Evolutionary conservation across 768 basidiomycete species (phyloP).

Genomic region (Ramaria sp.): DNA sequence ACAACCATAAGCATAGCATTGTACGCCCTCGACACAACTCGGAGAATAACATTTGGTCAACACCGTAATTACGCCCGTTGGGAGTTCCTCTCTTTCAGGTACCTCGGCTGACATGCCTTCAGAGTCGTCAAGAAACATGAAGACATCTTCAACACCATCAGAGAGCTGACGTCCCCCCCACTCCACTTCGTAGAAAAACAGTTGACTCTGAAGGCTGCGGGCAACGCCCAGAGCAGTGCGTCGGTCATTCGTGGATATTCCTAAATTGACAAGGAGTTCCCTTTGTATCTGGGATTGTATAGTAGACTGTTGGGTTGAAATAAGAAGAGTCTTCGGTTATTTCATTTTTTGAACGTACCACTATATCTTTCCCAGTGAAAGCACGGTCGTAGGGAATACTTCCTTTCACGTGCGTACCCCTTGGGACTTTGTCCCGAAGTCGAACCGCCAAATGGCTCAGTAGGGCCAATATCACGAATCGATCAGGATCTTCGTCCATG

Average conservation of each 20-base stretch:
- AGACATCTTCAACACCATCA: slow-evolving; percentile 88
- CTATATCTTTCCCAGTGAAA: slow-evolving; percentile 92
- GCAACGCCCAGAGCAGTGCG: slow-evolving; percentile 81
- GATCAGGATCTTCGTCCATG: slow-evolving; percentile 56
- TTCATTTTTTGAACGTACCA: slow-evolving; percentile 41
- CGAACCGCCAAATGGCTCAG: slow-evolving; percentile 84
- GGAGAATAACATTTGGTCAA: slow-evolving; percentile 87
- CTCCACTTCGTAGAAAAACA: slow-evolving; percentile 96
- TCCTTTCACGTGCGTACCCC: slow-evolving; percentile 82
- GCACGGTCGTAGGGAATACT: slow-evolving; percentile 83
- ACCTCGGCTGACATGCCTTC: slow-evolving; percentile 52
- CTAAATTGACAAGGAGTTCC: slow-evolving; percentile 68
- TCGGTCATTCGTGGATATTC: slow-evolving; percentile 65
- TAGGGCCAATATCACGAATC: slow-evolving; percentile 82
- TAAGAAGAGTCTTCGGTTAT: background rate
- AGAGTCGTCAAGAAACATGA: slow-evolving; percentile 81
- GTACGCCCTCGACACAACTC: slow-evolving; percentile 66
- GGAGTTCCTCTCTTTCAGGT: slow-evolving; percentile 59
- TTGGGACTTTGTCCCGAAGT: slow-evolving; percentile 81
- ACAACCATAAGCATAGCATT: slow-evolving; percentile 80
- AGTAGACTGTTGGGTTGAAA: slow-evolving; percentile 48
- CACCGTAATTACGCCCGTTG: slow-evolving; percentile 84
- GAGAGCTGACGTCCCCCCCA: slow-evolving; percentile 78
- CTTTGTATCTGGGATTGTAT: slow-evolving; percentile 82
- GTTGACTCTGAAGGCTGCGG: slow-evolving; percentile 79